Percentiles rank a stretch among this genome's conserved stretches.
Evolutionary conservation across 148 eudicot genomes (phyloP).

Genomic region (Camellia lanceoleosa): DNA sequence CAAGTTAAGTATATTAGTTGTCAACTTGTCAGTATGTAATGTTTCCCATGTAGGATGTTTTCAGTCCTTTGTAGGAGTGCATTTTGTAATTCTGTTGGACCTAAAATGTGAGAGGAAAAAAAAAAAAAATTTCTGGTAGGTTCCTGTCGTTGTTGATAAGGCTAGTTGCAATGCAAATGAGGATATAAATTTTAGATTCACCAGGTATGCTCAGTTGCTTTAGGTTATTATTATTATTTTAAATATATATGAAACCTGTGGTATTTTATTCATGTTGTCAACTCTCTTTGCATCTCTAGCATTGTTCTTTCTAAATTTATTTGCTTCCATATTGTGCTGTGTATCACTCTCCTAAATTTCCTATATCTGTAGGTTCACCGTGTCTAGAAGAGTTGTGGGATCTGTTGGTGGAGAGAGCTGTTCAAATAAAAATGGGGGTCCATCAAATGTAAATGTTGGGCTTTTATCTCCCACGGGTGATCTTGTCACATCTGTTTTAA

Average conservation of each 20-base stretch:
- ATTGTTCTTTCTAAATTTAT: background rate
- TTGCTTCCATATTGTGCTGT: background rate
- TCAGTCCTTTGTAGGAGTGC: background rate
- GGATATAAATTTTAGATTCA: constrained; percentile 92
- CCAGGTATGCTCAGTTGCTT: constrained; percentile 57
- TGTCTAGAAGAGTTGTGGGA: constrained; percentile 84
- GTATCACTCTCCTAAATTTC: constrained; percentile 5
- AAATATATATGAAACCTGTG: background rate
- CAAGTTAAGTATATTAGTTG: constrained; percentile 49
- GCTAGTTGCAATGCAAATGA: constrained; percentile 91
- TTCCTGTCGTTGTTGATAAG: constrained; percentile 73
- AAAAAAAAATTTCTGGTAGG: constrained; percentile 38
- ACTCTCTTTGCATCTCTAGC: background rate
- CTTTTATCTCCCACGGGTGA: constrained; percentile 64
- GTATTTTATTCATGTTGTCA: constrained; percentile 1
- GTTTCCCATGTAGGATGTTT: constrained; percentile 4
- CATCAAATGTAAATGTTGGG: constrained; percentile 79
- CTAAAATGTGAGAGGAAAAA: constrained; percentile 21
- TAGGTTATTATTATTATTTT: background rate
- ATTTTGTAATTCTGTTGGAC: constrained; percentile 13
- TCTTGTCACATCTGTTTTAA: constrained; percentile 62
- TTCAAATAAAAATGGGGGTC: constrained; percentile 67
- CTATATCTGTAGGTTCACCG: constrained; percentile 56
- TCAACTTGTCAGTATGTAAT: background rate
- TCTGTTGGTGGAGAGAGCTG: constrained; percentile 90